A percentile compares a stretch with the other conserved stretches of the same genome.
Conservation (phyloP, 108 stramenopile genomes). For the Cyclotella cryptica region DNA sequence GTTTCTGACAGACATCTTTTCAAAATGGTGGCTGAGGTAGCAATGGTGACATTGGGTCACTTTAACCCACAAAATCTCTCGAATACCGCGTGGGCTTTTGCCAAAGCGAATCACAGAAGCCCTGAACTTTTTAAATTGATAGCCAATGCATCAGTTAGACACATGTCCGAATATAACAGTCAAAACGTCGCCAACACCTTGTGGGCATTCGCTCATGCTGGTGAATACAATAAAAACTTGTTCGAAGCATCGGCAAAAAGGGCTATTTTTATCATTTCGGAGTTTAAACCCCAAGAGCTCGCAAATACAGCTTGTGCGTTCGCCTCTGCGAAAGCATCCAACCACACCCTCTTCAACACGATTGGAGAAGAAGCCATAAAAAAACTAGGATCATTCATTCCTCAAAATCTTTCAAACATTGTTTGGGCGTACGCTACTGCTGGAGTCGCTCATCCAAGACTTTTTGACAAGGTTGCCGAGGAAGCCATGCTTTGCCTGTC, state of each 20-base stretch:
- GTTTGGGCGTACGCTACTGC: constrained; percentile 15
- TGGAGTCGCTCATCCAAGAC: constrained; percentile 8
- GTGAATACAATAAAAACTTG: not conserved
- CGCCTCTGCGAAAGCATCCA: not conserved
- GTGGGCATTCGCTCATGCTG: constrained; percentile 15
- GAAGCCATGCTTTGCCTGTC: not conserved
- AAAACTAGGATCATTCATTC: not conserved
- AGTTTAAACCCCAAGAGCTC: constrained; percentile 6
- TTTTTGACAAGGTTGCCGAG: constrained; percentile 18
- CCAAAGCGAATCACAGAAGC: constrained; percentile 5
- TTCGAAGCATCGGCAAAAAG: constrained; percentile 14
- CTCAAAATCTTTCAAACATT: constrained; percentile 18
- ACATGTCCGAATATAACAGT: not conserved
- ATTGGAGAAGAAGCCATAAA: constrained; percentile 10
- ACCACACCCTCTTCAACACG: constrained; percentile 19
- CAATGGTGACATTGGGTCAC: not conserved
- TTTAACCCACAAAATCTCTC: constrained; percentile 24
- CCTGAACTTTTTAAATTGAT: constrained; percentile 2
- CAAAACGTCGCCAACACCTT: constrained; percentile 22
- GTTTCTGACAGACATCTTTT: not conserved
- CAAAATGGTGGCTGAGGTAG: not conserved
- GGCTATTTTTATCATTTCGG: not conserved
- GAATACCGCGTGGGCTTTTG: constrained; percentile 10
- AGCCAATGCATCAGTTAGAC: not conserved
- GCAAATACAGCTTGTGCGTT: constrained; percentile 4